Evolutionary conservation across 345 rosid genomes (phyloP), one percentile per base, ranked within the genome.

Genomic region (Bretschneidera sinensis): DNA sequence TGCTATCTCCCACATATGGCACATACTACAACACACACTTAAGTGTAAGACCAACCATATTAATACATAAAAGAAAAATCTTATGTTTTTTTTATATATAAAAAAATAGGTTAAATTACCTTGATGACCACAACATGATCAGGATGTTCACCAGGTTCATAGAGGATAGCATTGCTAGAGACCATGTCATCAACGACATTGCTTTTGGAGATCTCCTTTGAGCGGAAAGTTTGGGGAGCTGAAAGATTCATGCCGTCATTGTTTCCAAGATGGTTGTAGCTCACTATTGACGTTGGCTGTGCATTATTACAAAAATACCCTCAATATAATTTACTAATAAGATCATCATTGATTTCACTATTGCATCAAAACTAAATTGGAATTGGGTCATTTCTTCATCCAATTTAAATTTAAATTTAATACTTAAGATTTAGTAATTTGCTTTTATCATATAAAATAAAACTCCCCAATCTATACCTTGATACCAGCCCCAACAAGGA

Each of bases 181-280:
- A 94, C 97, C 99, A 94, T 94, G 73, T 94, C 99, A 45, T 94
- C 99, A 6, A 94, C 99, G 10, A 90, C 97, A 52, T 90, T 94
- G 78, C 97, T 88, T 76, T 94, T 94, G 3, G 99, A 94, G 71
- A 94, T 94, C 76, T 90, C 96, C 75, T 90, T 94, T 54, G 99
- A 94, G 11, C 96, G 81, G 78, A 94, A 94, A 25, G 97, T 90
- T 73, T 90, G 97, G 0, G 97, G 97, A 24, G 99, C 99, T 0
- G 99, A 94, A 21, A 94, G 86, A 63, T 94, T 94, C 99, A 94
- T 90, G 51, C 99, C 97, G 15, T 88, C 99, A 48, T 94, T 94
- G 88, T 94, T 94, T 17, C 99, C 97, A 16, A 94, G 74, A 67
- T 94, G 97, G 69, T 94, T 94, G 83, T 94, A 90, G 71, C 97